Base-by-base conservation (phyloP, 331 rosid species). In the Malus hybrid region DNA sequence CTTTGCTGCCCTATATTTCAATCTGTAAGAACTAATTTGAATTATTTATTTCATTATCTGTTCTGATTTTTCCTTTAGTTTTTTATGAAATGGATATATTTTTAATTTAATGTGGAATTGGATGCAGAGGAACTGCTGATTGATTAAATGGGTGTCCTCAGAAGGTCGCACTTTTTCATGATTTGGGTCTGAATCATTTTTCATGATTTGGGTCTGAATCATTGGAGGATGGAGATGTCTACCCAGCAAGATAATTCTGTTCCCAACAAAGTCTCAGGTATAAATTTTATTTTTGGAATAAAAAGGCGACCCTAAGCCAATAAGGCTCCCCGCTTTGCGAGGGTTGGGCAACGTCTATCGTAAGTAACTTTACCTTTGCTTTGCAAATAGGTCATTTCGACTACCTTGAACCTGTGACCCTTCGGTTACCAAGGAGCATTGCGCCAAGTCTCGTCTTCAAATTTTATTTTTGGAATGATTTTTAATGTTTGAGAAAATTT, bases 201-300 rank as follows among this genome's bases (percentile, higher is more conserved):
- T 85, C 66, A 72, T 67, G 69, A 48, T 78, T 83, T 82, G 61
- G 77, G 75, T 56, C 79, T 78, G 81, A 82, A 70, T 54, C 29
- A 81, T 84, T 80, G 79, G 79, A 78, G 66, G 85, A 80, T 82
- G 83, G 77, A 82, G 67, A 83, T 82, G 86, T 83, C 92, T 73
- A 16, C 80, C 55, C 84, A 57, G 22, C 80, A 65, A 34, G 80
- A 84, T n/a, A 78, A 81, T 65, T 76, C 83, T 72, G 87, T 80
- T 60, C 76, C 59, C 56, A 67, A 67, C 50, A 81, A 81, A 24
- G 76, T 69, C 74, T 52, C 89, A 69, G 88, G 97, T 91, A 70
- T 39, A 24, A 44, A 6, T 71, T 56, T 57, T 52, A 4, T 52
- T 52, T 52, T 52, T 52, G 2, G 46, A 42, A 10, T 42, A 42